These are phyloP conservation scores for Effrenium voratum DNA, from an alignment of 73 alveolate genomes.

Conservation along the genomic window DNA sequence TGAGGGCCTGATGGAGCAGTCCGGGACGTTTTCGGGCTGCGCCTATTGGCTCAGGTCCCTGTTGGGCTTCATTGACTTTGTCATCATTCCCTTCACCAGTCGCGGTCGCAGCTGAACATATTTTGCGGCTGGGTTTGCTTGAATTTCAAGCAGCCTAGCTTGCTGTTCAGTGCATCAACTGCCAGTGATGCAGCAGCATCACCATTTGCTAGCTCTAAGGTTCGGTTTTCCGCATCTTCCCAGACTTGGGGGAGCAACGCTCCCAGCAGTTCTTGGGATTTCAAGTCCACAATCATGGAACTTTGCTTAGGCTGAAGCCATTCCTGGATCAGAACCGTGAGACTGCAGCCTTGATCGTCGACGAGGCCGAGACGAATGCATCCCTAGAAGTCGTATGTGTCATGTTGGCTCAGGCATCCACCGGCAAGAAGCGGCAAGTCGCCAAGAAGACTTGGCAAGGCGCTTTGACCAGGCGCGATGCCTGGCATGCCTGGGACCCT, in stretches of 20 bases:
- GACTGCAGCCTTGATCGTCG: constrained; percentile 47
- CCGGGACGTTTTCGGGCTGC: no score
- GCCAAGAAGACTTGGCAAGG: constrained; percentile 27
- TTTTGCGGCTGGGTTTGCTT: background rate
- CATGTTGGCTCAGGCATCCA: background rate
- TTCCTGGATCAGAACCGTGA: constrained; percentile 81
- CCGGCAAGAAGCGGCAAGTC: constrained; percentile 4
- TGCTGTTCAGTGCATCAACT: background rate
- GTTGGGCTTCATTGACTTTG: constrained; percentile 78
- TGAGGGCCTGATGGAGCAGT: no score
- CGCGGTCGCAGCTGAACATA: background rate
- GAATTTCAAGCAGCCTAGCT: background rate
- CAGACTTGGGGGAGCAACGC: constrained; percentile 56
- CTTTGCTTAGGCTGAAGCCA: constrained; percentile 39
- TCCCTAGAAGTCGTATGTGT: background rate
- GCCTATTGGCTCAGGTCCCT: constrained; percentile 58
- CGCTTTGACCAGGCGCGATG: no score
- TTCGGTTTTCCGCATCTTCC: constrained; percentile 74
- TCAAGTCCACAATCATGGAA: background rate
- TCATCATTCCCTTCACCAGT: constrained; percentile 79
- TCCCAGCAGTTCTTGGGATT: background rate
- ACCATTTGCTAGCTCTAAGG: background rate
- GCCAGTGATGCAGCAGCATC: background rate
- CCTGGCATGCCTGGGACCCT: no score
- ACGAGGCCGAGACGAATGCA: constrained; percentile 4